These are phyloP conservation scores for Sphagnum magellanicum DNA, from an alignment of 228 moss, liverwort and hornwort species.

Conservation along the genomic window DNA sequence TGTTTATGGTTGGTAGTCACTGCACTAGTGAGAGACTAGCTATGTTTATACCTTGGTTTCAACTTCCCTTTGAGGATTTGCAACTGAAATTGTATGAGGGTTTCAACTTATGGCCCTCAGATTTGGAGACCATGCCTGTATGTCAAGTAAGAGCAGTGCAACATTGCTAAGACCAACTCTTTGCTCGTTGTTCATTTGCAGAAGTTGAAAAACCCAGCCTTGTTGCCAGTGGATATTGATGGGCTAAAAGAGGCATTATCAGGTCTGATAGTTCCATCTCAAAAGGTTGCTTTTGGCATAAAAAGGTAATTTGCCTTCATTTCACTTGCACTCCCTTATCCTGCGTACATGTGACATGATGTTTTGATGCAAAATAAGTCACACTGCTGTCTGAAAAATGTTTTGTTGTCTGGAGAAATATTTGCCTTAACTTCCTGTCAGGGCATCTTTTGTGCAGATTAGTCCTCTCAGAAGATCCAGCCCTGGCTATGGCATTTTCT, in stretches of 20 bases:
- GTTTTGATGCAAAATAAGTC: background rate
- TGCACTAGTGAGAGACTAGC: background rate
- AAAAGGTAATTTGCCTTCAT: slow-evolving; percentile 29
- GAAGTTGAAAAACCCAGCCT: slow-evolving; percentile 54
- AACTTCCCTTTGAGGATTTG: background rate
- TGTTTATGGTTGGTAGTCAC: background rate
- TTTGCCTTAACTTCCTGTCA: background rate
- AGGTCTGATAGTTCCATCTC: slow-evolving; percentile 52
- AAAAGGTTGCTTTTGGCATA: slow-evolving; percentile 51
- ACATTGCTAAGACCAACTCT: no score
- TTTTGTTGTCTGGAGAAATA: background rate
- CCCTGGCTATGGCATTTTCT: slow-evolving; percentile 91
- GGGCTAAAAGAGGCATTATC: slow-evolving; percentile 40
- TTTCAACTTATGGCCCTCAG: no score
- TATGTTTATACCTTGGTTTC: background rate
- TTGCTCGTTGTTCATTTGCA: slow-evolving; percentile 4
- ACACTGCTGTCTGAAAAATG: background rate
- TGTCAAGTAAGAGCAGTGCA: no score
- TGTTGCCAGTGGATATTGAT: slow-evolving; percentile 57
- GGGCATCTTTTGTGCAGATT: slow-evolving; percentile 26
- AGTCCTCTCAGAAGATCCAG: slow-evolving; percentile 85
- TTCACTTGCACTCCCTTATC: no score
- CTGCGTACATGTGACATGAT: no score
- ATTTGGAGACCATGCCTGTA: no score
- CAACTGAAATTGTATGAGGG: no score